These are phyloP conservation scores for Volvox carteri DNA, from an alignment of 163 green algal species.

Conservation along the genomic window DNA sequence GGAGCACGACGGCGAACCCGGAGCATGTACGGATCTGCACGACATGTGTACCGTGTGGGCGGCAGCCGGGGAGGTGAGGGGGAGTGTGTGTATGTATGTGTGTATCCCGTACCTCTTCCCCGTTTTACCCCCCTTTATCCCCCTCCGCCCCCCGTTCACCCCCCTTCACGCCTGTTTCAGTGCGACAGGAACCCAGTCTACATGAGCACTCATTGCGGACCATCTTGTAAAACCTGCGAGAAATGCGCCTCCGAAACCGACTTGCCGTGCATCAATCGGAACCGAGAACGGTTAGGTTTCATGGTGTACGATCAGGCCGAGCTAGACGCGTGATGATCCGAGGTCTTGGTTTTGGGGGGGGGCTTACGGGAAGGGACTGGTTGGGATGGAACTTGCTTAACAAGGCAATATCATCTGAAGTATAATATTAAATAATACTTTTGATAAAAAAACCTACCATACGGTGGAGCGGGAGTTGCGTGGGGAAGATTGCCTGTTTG, in stretches of 20 bases:
- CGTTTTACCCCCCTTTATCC: neutral
- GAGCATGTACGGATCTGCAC: conserved; percentile 26
- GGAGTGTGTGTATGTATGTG: neutral
- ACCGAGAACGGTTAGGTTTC: conserved; percentile 44
- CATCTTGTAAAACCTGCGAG: conserved; percentile 27
- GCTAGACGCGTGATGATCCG: conserved; percentile 33
- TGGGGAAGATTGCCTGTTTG: too few relatives aligned
- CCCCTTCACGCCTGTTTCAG: neutral
- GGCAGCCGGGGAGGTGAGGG: neutral
- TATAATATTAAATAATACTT: too few relatives aligned
- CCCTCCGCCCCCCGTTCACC: neutral
- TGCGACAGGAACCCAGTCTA: conserved; percentile 41
- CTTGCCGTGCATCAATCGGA: conserved; percentile 49
- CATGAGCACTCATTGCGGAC: conserved; percentile 27
- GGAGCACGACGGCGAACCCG: conserved; percentile 39
- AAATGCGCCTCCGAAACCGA: neutral
- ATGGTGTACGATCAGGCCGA: conserved; percentile 49
- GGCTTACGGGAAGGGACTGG: too few relatives aligned
- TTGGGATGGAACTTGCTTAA: too few relatives aligned
- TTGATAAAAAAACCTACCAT: too few relatives aligned
- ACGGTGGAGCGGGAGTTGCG: too few relatives aligned
- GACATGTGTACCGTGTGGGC: conserved; percentile 16
- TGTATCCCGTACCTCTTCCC: neutral
- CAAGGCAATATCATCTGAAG: too few relatives aligned
- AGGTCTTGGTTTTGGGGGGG: too few relatives aligned